A percentile compares a stretch with the other conserved stretches of the same genome.
Evolutionary conservation across 331 rosid genomes (phyloP).

Genomic region (Phaseolus coccineus): DNA sequence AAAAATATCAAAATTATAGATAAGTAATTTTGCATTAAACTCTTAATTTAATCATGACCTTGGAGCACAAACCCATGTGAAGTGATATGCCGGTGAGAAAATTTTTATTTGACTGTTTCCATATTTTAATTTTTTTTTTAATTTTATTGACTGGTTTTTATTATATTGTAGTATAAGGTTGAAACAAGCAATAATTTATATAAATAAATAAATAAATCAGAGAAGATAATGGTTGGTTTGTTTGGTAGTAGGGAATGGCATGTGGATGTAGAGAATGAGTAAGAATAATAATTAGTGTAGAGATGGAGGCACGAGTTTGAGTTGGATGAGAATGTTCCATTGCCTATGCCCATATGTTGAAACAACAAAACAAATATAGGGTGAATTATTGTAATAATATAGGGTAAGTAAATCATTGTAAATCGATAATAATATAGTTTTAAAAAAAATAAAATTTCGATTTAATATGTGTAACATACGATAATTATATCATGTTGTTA

Average conservation of each 20-base stretch:
- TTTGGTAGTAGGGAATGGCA: slow-evolving; percentile 36
- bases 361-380: not conserved
- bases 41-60: not conserved
- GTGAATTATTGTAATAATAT: too few species aligned
- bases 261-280: slow-evolving; percentile 19
- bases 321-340: slow-evolving; percentile 37
- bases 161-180: not conserved
- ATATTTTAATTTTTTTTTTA: not conserved
- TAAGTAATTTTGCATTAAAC: not conserved
- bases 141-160: not conserved
- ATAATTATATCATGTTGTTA: too few species aligned
- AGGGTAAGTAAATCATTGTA: too few species aligned
- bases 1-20: too few species aligned
- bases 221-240: slow-evolving; percentile 21
- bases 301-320: not conserved
- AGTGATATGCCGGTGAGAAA: not conserved
- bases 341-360: not conserved
- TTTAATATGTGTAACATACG: too few species aligned
- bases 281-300: not conserved
- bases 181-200: not conserved
- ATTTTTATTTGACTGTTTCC: not conserved
- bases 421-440: too few species aligned
- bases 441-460: too few species aligned
- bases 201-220: not conserved
- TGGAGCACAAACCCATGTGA: not conserved